Evolutionary conservation across 352 stramenopile genomes (phyloP).

Genomic region (Phytophthora pistaciae): DNA sequence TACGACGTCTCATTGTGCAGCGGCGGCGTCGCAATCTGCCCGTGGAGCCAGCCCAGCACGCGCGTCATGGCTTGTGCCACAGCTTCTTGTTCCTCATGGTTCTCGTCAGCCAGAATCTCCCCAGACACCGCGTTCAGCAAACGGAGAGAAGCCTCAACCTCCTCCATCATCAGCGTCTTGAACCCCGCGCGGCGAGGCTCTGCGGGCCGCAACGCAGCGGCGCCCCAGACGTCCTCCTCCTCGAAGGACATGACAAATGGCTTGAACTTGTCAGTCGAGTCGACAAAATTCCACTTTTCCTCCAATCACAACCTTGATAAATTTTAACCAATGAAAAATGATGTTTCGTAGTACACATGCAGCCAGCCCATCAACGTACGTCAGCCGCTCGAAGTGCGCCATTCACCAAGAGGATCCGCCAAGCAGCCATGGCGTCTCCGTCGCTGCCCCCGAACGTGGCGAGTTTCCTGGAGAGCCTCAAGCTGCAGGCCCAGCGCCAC

Average conservation of each 20-base stretch:
- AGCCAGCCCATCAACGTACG: not conserved
- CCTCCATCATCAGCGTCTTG: slow-evolving; percentile 20
- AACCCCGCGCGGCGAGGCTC: not conserved
- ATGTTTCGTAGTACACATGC: not conserved
- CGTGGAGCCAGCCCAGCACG: slow-evolving; percentile 27
- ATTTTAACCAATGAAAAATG: slow-evolving; percentile 19
- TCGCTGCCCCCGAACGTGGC: slow-evolving; percentile 20
- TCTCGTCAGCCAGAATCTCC: slow-evolving; percentile 14
- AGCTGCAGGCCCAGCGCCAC: slow-evolving; percentile 30
- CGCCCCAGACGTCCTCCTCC: slow-evolving; percentile 2
- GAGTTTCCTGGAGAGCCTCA: slow-evolving; percentile 38
- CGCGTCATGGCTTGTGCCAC: slow-evolving; percentile 19
- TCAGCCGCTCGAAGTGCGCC: slow-evolving; percentile 1
- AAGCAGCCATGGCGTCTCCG: not conserved
- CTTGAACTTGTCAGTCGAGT: slow-evolving; percentile 27
- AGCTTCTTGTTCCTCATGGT: slow-evolving; percentile 6
- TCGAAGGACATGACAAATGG: not conserved
- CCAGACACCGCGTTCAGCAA: slow-evolving; percentile 9
- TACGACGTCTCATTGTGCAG: not conserved
- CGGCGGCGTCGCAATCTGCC: slow-evolving; percentile 7
- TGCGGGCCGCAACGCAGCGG: not conserved
- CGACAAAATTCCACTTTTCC: slow-evolving; percentile 8
- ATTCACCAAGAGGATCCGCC: not conserved
- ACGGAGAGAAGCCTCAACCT: slow-evolving; percentile 16
- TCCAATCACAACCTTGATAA: not conserved